Conservation (phyloP, 2,329 filamentous ascomycete genomes). For the Xylariaceae sp. region DNA sequence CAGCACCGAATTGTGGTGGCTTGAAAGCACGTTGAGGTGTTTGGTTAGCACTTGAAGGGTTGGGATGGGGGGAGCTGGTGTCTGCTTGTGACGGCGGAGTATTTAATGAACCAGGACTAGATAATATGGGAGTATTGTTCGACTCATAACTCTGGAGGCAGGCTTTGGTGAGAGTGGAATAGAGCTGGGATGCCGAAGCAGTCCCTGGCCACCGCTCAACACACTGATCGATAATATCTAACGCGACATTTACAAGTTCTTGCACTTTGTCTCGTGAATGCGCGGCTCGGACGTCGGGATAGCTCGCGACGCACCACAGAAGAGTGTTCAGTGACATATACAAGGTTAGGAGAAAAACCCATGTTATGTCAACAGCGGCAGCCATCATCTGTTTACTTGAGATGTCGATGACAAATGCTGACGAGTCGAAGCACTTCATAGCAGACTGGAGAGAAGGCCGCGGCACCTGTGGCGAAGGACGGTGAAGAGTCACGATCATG, state of each 20-base stretch:
- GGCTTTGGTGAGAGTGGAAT: constrained; percentile 78
- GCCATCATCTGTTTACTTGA: constrained; percentile 76
- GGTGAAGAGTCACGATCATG: constrained; percentile 83
- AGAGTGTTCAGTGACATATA: constrained; percentile 92
- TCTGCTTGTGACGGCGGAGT: constrained; percentile 50
- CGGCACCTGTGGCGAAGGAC: constrained; percentile 89
- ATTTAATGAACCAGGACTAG: constrained; percentile 35
- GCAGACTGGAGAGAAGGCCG: constrained; percentile 79
- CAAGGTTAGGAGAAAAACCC: constrained; percentile 85
- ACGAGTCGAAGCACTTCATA: constrained; percentile 77
- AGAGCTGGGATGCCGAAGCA: constrained; percentile 77
- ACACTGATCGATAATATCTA: constrained; percentile 77
- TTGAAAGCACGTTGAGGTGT: constrained; percentile 40
- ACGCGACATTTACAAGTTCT: constrained; percentile 67
- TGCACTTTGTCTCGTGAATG: constrained; percentile 75
- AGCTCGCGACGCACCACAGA: constrained; percentile 81
- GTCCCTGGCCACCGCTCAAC: constrained; percentile 91
- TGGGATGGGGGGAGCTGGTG: constrained; percentile 45
- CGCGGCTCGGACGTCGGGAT: constrained; percentile 72
- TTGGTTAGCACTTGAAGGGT: constrained; percentile 36
- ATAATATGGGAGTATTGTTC: constrained; percentile 40
- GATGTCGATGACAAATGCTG: constrained; percentile 76
- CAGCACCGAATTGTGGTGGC: constrained; percentile 56
- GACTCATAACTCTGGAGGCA: constrained; percentile 85
- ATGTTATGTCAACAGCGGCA: constrained; percentile 79